Conservation (phyloP, 768 basidiomycete genomes). For the Trametes maxima region DNA sequence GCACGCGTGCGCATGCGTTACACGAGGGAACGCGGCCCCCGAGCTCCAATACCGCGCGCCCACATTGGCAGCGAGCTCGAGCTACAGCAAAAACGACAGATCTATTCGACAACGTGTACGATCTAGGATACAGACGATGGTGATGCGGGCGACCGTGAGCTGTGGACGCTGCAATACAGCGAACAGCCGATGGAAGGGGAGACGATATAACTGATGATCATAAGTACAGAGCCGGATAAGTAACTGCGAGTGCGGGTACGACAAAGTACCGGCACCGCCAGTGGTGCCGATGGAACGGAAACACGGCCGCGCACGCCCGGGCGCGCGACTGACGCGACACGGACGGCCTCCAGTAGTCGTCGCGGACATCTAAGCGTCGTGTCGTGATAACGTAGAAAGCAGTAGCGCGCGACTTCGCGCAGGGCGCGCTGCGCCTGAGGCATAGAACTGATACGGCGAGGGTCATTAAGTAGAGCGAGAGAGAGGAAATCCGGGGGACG, state of each 20-base stretch:
- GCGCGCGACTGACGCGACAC: background rate
- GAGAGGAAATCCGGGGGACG: background rate
- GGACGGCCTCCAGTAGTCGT: constrained; percentile 1
- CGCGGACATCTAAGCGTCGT: constrained; percentile 34
- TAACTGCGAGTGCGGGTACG: constrained; percentile 2
- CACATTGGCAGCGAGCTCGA: too few species aligned
- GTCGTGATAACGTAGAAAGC: constrained; percentile 1
- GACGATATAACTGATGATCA: background rate
- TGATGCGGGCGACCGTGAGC: background rate
- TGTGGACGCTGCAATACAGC: too few species aligned
- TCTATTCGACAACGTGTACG: too few species aligned
- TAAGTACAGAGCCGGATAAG: background rate
- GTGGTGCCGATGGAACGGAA: too few species aligned
- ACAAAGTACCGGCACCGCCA: background rate
- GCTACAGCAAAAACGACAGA: too few species aligned
- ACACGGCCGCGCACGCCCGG: too few species aligned
- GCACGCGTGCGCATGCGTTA: too few species aligned
- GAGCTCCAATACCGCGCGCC: too few species aligned
- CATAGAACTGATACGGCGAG: background rate
- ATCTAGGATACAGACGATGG: constrained; percentile 1
- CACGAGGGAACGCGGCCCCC: too few species aligned
- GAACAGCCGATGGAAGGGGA: background rate
- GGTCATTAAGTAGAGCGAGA: background rate
- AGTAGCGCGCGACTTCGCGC: background rate
- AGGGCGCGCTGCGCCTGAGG: background rate